Conservation (phyloP, 208 protist species). For the Crithidia expoeki region DNA sequence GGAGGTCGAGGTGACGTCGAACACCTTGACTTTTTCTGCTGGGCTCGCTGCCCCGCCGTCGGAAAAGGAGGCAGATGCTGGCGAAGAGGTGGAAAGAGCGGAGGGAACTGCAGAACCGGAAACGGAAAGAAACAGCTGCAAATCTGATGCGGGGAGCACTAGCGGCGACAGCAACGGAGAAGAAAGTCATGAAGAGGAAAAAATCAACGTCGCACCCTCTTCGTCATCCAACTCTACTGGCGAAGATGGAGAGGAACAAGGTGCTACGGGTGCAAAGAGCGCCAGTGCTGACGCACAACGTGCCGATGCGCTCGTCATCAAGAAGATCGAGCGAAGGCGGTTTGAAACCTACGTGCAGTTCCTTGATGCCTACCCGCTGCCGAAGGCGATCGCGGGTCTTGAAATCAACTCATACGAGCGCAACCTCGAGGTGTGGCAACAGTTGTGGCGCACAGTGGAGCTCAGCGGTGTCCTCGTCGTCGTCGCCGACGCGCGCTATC, state of each 20-base stretch:
- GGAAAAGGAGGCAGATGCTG: not conserved
- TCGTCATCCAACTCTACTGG: not conserved
- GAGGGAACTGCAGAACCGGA: not conserved
- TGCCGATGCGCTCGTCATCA: conserved; percentile 20
- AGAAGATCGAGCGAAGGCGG: conserved; percentile 49
- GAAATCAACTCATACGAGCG: conserved; percentile 94
- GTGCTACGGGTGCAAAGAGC: not conserved
- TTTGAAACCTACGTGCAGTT: conserved; percentile 52
- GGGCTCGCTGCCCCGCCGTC: not conserved
- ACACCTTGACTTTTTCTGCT: conserved; percentile 2
- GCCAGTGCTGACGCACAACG: not conserved
- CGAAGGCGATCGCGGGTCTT: conserved; percentile 22
- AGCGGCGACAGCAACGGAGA: not conserved
- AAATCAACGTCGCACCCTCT: not conserved
- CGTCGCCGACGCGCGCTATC: conserved; percentile 95
- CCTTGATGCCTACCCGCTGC: conserved; percentile 53
- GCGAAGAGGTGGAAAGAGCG: not conserved
- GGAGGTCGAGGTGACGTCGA: conserved; percentile 10
- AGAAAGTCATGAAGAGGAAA: not conserved
- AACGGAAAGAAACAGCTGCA: not conserved
- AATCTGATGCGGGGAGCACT: not conserved
- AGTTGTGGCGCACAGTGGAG: conserved; percentile 98
- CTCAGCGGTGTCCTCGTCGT: conserved; percentile 94
- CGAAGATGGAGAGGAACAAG: not conserved
- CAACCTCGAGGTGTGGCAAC: conserved; percentile 98